Evolutionary conservation across 345 rosid genomes (phyloP), one percentile per base, ranked within the genome.

Genomic region (Arabidopsis arenosa): DNA sequence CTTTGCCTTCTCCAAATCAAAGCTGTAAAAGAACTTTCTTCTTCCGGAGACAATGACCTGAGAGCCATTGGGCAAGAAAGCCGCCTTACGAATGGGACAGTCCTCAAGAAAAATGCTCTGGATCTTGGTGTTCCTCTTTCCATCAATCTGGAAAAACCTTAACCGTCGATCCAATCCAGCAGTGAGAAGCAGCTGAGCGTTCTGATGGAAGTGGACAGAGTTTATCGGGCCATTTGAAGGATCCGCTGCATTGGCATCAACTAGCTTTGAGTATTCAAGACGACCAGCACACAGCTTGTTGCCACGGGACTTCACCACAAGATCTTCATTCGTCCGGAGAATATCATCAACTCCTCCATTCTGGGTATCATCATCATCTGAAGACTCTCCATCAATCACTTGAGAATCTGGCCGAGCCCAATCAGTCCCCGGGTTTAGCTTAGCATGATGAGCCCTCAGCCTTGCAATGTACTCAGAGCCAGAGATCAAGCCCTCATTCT

Each of bases 41-140:
- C 97, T 86, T 60, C 99, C 99, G 0, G 97, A 75, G 55, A 95
- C 90, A 36, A 95, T 88, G 52, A 87, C 97, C 86, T 88, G 93
- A 70, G 97, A 88, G 58, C 97, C 97, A 79, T 90, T 89, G 5
- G 97, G 99, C 54, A 83, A 76, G 79, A 92, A 92, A 23, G 92
- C 83, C 21, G 97, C 99, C 75, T 89, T 89, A 60, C 87, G 84
- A 66, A 92, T 81, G 2, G 93, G 96, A 77, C 90, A 89, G 75
- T 95, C 96, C 26, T 92, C 97, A 30, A 94, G 88, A 82, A 90
- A 89, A 49, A 94, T 79, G 57, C 95, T 92, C 75, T 94, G 96
- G 61, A 92, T 85, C 78, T 88, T 92, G 11, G 92, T 88, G 85
- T 92, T 92, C 77, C 90, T 84, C 80, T 90, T 95, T 1, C 99